phyloP scores from a whole-genome alignment of 2,329 filamentous ascomycete species.

The Atkinsonella hypoxylon region DNA sequence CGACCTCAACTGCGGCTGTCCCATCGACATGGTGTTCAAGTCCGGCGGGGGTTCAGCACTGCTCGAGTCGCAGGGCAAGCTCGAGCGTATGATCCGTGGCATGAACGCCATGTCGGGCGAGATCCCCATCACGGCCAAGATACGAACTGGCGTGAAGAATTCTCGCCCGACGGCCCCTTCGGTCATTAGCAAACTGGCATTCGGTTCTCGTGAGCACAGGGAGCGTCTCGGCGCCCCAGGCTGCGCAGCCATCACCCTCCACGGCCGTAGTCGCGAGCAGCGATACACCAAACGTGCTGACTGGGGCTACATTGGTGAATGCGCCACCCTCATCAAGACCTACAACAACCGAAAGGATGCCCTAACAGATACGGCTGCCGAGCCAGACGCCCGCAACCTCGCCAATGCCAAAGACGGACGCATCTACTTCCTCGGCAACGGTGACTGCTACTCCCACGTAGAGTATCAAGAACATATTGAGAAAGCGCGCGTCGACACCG shows the following conservation, averaged over 20 bases:
- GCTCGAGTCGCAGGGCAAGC: slow-evolving; percentile 74
- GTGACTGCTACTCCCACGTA: slow-evolving; percentile 85
- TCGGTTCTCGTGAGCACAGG: slow-evolving; percentile 63
- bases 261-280: slow-evolving; percentile 87
- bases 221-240: slow-evolving; percentile 64
- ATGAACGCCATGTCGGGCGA: slow-evolving; percentile 92
- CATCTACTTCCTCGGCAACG: slow-evolving; percentile 90
- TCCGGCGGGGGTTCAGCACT: slow-evolving; percentile 82
- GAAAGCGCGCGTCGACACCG: slow-evolving; percentile 72
- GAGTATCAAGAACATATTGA: slow-evolving; percentile 75
- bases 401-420: slow-evolving; percentile 53
- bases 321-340: slow-evolving; percentile 68
- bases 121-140: slow-evolving; percentile 87
- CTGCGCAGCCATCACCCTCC: slow-evolving; percentile 88
- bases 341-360: slow-evolving; percentile 59
- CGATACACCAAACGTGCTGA: slow-evolving; percentile 87
- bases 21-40: slow-evolving; percentile 87
- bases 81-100: slow-evolving; percentile 88
- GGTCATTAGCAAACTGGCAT: slow-evolving; percentile 69
- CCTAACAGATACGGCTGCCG: slow-evolving; percentile 62
- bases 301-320: slow-evolving; percentile 90
- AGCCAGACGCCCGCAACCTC: slow-evolving; percentile 64
- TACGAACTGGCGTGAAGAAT: slow-evolving; percentile 80
- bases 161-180: slow-evolving; percentile 68
- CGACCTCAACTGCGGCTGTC: slow-evolving; percentile 94